Base-by-base conservation (phyloP, 192 early-diverging fungal genomes). In the Coemansia sp. region DNA sequence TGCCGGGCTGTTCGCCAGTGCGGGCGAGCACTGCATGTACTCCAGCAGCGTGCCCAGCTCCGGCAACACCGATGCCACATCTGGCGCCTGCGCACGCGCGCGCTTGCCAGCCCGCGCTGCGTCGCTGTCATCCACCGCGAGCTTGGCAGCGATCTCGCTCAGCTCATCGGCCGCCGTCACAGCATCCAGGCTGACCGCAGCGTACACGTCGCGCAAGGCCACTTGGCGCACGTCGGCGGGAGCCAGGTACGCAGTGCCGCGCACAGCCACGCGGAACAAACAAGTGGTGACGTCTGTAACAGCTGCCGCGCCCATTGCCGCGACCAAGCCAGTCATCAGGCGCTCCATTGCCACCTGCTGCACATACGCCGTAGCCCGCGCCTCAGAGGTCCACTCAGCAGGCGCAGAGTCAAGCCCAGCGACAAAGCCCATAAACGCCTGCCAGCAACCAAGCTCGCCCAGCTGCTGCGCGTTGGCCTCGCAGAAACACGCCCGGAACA, bases 1-100 rank as follows among this genome's bases (percentile, higher is more conserved):
- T 23, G 82, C 69, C 17, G 83, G 66, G 32, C 82, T 86, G 19
- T 82, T 68, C 0, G 67, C 66, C 50, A 92, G 82, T 39, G 71
- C 52, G 2, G 73, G 58, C 59, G 89, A 89, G 82, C 85, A 86
- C 78, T 94, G 88, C 39, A 95, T 66, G 21, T 91, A 66, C 84
- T 97, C 96, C 52, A 97, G 83, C 43, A 92, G 70, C 26, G 90
- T 78, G 23, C 90, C 76, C 30, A 90, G 83, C 55, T 86, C 85
- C 17, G 88, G 81, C 32, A 67, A 46, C 47, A 85, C 70, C 17
- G 82, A 72, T 0, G 72, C 74, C 21, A 64, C 63, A 6, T 71
- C 77, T 4, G 72, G 63, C 2, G 65, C 19, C 38, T 43, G 55
- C 13, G 65, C 6, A 28, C 86, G 78, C 2, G 68, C 61, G 46